Conservation (phyloP, 345 rosid genomes). For the Eucalyptus cloeziana region DNA sequence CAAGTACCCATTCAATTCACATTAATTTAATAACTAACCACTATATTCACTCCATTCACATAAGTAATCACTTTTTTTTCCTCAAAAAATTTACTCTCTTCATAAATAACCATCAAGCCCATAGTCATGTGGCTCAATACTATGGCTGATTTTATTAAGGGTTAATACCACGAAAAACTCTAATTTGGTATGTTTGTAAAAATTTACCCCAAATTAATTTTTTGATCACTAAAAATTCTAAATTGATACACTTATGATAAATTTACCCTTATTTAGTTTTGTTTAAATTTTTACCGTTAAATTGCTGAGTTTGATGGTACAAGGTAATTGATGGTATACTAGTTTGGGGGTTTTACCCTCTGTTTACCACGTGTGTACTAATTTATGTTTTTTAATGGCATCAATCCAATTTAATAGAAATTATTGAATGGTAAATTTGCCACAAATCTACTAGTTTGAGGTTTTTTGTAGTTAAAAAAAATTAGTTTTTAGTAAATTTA, state of each 20-base stretch:
- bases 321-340: too few species aligned
- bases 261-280: fast-evolving
- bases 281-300: fast-evolving
- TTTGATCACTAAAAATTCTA: fast-evolving
- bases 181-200: too few species aligned
- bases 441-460: too few species aligned
- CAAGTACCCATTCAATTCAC: not conserved
- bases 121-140: not conserved
- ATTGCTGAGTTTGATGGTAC: fast-evolving
- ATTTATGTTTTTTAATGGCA: too few species aligned
- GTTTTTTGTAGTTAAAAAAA: too few species aligned
- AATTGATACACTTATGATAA: fast-evolving
- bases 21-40: not conserved
- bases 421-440: fast-evolving
- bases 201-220: fast-evolving
- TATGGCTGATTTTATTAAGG: not conserved
- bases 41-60: too few species aligned
- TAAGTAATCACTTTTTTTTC: too few species aligned
- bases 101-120: not conserved
- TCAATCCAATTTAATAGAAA: fast-evolving
- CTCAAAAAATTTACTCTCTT: too few species aligned
- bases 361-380: fast-evolving
- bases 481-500: too few species aligned
- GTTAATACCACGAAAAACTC: too few species aligned
- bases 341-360: fast-evolving